These are phyloP conservation scores for Aegilops longissima DNA, from an alignment of 176 grass and related monocot species.

Conservation along the genomic window DNA sequence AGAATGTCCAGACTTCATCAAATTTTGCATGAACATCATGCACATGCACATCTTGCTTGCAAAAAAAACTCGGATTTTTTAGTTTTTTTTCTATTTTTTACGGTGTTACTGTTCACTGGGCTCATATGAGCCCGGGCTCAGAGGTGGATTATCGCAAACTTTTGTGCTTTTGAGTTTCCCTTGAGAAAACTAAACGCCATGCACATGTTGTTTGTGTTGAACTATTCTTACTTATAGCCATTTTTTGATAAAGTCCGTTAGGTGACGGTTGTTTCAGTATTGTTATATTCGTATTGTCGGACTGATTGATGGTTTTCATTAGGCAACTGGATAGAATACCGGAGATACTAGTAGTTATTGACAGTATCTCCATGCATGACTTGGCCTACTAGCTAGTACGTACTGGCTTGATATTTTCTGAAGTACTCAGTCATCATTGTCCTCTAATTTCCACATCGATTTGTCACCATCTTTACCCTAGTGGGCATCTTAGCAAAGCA, in stretches of 20 bases:
- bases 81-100: too few relatives aligned
- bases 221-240: neutral
- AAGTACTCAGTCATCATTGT: neutral
- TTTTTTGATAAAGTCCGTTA: neutral
- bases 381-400: neutral
- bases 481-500: neutral
- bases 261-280: neutral
- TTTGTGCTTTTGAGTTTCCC: neutral
- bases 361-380: conserved; percentile 7
- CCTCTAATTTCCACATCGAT: neutral
- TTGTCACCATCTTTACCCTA: neutral
- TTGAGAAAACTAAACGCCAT: neutral
- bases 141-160: neutral
- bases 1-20: too few relatives aligned
- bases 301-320: neutral
- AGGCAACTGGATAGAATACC: too few relatives aligned
- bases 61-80: too few relatives aligned
- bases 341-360: neutral
- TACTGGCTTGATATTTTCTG: neutral
- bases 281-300: neutral
- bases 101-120: too few relatives aligned
- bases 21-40: too few relatives aligned
- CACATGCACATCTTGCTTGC: too few relatives aligned
- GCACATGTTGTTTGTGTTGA: neutral
- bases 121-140: too few relatives aligned